Evolutionary conservation across 2,329 filamentous ascomycete species (phyloP).

Genomic region (Botryosphaeria dothidea): DNA sequence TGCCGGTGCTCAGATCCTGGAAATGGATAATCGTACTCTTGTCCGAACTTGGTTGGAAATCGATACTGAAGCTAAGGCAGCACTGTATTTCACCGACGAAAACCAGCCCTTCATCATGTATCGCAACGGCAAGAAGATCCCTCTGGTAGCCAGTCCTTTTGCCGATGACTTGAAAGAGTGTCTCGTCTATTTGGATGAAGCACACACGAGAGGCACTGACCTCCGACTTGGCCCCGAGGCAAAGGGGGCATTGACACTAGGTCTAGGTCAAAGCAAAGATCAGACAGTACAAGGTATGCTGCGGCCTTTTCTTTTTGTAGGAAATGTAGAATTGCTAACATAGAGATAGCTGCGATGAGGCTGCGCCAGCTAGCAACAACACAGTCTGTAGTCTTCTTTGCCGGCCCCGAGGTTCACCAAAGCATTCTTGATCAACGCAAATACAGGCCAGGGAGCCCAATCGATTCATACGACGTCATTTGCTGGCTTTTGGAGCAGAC

Average conservation of each 20-base stretch:
- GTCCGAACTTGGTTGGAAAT: conserved; percentile 54
- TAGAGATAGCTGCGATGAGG: conserved; percentile 59
- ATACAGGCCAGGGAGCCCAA: conserved; percentile 26
- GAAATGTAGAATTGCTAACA: neutral
- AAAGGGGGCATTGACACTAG: conserved; percentile 57
- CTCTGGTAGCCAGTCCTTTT: conserved; percentile 57
- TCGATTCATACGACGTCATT: conserved; percentile 56
- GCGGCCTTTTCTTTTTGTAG: neutral
- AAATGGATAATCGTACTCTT: conserved; percentile 57
- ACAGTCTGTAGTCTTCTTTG: neutral
- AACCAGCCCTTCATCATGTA: conserved; percentile 51
- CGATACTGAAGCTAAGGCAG: conserved; percentile 48
- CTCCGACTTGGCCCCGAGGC: conserved; percentile 54
- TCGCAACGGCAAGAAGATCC: conserved; percentile 38
- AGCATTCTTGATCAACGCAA: conserved; percentile 55
- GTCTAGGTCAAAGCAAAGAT: conserved; percentile 60
- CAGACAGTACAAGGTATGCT: conserved; percentile 58
- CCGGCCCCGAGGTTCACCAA: conserved; percentile 53
- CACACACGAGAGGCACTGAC: conserved; percentile 63
- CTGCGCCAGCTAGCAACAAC: conserved; percentile 44
- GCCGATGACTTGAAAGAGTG: conserved; percentile 53
- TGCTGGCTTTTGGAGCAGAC: conserved; percentile 66
- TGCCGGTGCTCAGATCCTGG: conserved; percentile 64
- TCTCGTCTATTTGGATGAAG: conserved; percentile 62
- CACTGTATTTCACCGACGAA: conserved; percentile 54